phyloP scores from a whole-genome alignment of 2,329 filamentous ascomycete genomes.

The Fusarium sp. region DNA sequence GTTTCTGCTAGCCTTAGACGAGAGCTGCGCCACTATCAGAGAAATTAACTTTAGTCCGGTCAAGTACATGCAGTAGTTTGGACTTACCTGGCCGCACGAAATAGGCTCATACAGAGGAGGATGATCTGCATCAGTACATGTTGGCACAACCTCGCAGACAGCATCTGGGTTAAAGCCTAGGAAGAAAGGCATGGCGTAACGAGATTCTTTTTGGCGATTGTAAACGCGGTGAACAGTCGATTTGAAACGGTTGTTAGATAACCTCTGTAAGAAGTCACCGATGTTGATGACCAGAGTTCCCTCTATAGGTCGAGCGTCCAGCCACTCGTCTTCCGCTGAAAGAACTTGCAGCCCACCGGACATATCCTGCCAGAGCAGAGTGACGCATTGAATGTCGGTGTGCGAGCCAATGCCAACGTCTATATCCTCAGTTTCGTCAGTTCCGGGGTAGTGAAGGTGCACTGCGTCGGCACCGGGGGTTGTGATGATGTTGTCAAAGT shows the following conservation, averaged over 20 bases:
- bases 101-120: conserved; percentile 17
- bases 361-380: conserved; percentile 25
- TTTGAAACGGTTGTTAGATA: conserved; percentile 3
- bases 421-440: neutral
- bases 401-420: conserved; percentile 15
- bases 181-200: conserved; percentile 14
- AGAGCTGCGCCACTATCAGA: neutral
- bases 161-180: conserved; percentile 10
- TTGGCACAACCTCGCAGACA: conserved; percentile 11
- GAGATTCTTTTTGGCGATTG: conserved; percentile 6
- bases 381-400: conserved; percentile 14
- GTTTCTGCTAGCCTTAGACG: conserved; percentile 5
- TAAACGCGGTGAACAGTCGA: conserved; percentile 19
- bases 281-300: conserved; percentile 18
- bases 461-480: conserved; percentile 14
- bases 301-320: neutral
- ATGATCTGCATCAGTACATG: neutral
- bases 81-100: conserved; percentile 4
- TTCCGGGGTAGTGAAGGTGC: conserved; percentile 17
- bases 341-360: conserved; percentile 9
- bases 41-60: fast-evolving
- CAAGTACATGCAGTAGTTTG: fast-evolving
- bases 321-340: conserved; percentile 18
- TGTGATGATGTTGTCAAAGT: conserved; percentile 11
- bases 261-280: conserved; percentile 7